Evolutionary conservation across 352 stramenopile species (phyloP).

Genomic region (Elongisporangium prolatum): DNA sequence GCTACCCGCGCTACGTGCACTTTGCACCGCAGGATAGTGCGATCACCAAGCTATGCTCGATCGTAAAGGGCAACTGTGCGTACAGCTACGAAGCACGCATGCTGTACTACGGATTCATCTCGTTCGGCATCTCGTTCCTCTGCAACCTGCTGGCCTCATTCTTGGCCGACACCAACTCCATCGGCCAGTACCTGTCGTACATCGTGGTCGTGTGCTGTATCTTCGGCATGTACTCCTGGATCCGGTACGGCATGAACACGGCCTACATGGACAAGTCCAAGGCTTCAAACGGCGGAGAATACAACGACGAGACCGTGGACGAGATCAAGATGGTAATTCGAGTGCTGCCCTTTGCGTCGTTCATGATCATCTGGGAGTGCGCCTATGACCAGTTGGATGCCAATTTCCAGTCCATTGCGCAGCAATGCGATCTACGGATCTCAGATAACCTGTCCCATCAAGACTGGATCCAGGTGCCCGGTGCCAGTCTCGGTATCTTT

Average conservation of each 20-base stretch:
- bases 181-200: slow-evolving; percentile 73
- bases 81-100: slow-evolving; percentile 78
- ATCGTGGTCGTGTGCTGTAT: slow-evolving; percentile 57
- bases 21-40: slow-evolving; percentile 72
- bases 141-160: slow-evolving; percentile 79
- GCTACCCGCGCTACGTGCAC: slow-evolving; percentile 61
- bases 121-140: slow-evolving; percentile 56
- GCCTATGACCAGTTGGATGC: slow-evolving; percentile 84
- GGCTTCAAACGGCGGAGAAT: slow-evolving; percentile 71
- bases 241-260: slow-evolving; percentile 75
- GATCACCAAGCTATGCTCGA: slow-evolving; percentile 65
- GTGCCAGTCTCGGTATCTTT: slow-evolving; percentile 81
- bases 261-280: slow-evolving; percentile 86
- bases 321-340: slow-evolving; percentile 86
- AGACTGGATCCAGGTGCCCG: slow-evolving; percentile 52
- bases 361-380: slow-evolving; percentile 88
- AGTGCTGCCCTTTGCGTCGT: slow-evolving; percentile 82
- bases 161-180: slow-evolving; percentile 38
- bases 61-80: slow-evolving; percentile 69
- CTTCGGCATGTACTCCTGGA: slow-evolving; percentile 81
- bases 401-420: slow-evolving; percentile 85
- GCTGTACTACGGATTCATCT: slow-evolving; percentile 70
- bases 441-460: slow-evolving; percentile 22
- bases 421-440: slow-evolving; percentile 74
- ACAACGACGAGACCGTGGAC: slow-evolving; percentile 78